Evolutionary conservation across 208 protist species (phyloP).

Genomic region (Trichomonas tenax): DNA sequence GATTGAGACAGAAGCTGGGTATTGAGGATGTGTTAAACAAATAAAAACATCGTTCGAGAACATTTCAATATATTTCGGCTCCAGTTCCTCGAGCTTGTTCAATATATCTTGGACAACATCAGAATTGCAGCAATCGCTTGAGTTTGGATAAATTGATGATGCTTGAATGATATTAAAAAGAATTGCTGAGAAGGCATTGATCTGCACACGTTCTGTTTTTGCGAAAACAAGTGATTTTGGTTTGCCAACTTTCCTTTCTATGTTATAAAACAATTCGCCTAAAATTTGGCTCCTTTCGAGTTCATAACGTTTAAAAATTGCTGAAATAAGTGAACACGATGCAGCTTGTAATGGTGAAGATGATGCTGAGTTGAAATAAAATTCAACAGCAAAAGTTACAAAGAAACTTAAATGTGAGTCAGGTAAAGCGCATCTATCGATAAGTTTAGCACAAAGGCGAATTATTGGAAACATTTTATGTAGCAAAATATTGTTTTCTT

Average conservation of each 20-base stretch:
- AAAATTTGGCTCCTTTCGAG: background rate
- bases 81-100: background rate
- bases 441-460: background rate
- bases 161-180: background rate
- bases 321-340: background rate
- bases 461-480: background rate
- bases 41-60: background rate
- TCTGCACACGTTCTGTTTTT: background rate
- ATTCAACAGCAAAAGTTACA: background rate
- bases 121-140: background rate
- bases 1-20: background rate
- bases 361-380: background rate
- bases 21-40: background rate
- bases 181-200: background rate
- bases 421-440: background rate
- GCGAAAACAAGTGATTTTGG: background rate
- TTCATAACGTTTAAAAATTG: background rate
- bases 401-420: background rate
- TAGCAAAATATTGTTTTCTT: background rate
- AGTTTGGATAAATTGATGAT: background rate
- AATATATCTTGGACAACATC: background rate
- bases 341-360: background rate
- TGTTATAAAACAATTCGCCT: background rate
- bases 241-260: background rate
- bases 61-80: background rate